Evolutionary conservation across 495 filamentous ascomycete species (phyloP), one percentile per base, ranked within the genome.

Genomic region (Tricharina praecox): DNA sequence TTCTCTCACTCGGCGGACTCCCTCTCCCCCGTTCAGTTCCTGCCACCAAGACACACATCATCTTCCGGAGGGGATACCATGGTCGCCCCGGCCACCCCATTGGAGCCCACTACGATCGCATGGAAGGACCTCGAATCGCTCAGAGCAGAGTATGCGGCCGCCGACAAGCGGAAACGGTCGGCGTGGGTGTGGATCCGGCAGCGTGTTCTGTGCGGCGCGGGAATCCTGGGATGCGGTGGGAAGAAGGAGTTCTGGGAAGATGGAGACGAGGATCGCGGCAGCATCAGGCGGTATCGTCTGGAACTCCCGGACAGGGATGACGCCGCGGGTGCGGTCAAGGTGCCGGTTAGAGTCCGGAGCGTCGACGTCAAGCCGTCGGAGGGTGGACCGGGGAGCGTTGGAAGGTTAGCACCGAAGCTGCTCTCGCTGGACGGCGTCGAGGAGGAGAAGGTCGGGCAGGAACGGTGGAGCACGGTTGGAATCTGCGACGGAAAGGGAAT

Each of bases 41-140:
- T 32, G 8, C 4, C 34, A 3, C n/a, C n/a, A n/a, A n/a, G n/a
- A n/a, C 11, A 19, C 16, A 21, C 42, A 32, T 30, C 48, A 7
- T 21, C 39, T 13, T 30, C 39, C 23, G 4, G 11, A 15, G 10
- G 44, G 44, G n/a, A 25, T 20, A 23, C 48, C 43, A 37, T 37
- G 34, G 34, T 37, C 7, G 23, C 33, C n/a, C 21, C 43, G n/a
- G n/a, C n/a, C 18, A 51, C 28, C 28, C 32, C 45, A 4, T 3
- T 30, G 21, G 25, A 51, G 18, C 55, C 54, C 25, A 58, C 51
- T 16, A 45, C 51, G 1, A 61, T 60, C 7, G 57, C 58, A 36
- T 61, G 58, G 58, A 60, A 60, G 19, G 50, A 53, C 23, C 45
- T 61, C 35, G 58, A 42, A 2, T 50, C 57, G 5, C 35, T 59